Evolutionary conservation across 768 basidiomycete species (phyloP).

Genomic region (Trametes cingulata): DNA sequence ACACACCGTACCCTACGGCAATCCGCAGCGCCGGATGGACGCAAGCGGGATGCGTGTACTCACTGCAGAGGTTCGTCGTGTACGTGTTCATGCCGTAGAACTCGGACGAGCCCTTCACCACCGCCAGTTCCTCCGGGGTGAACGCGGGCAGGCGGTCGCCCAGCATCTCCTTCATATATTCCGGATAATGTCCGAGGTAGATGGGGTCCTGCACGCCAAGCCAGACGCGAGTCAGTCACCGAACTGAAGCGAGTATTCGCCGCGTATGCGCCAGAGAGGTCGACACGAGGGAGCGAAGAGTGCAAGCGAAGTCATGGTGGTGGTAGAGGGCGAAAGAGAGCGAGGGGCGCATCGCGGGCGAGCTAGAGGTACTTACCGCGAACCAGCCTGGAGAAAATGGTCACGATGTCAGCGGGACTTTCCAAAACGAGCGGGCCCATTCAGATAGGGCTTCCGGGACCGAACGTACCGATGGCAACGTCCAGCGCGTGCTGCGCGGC

Average conservation of each 20-base stretch:
- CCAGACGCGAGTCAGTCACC: background rate
- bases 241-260: background rate
- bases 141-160: conserved; percentile 59
- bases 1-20: background rate
- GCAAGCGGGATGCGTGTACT: conserved; percentile 6
- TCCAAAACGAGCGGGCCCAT: background rate
- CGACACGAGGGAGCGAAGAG: background rate
- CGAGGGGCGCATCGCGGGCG: conserved; percentile 8
- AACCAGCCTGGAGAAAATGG: conserved; percentile 49
- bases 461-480: conserved; percentile 61
- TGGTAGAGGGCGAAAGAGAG: background rate
- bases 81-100: conserved; percentile 81
- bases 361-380: conserved; percentile 39
- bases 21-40: background rate
- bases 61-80: conserved; percentile 58
- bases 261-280: background rate
- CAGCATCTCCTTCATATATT: conserved; percentile 59
- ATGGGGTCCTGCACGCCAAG: conserved; percentile 54
- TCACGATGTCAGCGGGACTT: conserved; percentile 13
- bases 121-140: conserved; percentile 54
- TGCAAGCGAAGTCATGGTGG: background rate
- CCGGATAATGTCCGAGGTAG: conserved; percentile 74
- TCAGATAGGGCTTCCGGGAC: conserved; percentile 13
- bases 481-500: conserved; percentile 75
- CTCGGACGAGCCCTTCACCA: conserved; percentile 69